A percentile compares a stretch with the other conserved stretches of the same genome.
Conservation (phyloP, 148 eudicot species). For the Fagopyrum tataricum region DNA sequence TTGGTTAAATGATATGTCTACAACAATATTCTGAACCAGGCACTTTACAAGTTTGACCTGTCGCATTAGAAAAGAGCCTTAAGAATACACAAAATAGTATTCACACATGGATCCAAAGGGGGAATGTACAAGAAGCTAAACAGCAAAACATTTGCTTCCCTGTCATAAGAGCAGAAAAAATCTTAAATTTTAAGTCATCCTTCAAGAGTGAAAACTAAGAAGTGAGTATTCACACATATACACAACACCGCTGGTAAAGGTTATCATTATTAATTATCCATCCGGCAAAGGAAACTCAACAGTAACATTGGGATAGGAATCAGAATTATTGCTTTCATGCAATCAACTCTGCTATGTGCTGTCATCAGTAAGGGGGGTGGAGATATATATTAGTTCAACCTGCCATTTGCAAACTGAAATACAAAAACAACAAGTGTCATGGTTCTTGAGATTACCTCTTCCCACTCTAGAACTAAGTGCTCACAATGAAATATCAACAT, state of each 20-base stretch:
- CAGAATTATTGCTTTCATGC: neutral
- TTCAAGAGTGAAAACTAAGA: neutral
- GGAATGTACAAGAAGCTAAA: neutral
- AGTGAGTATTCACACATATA: neutral
- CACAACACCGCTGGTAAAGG: neutral
- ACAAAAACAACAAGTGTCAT: neutral
- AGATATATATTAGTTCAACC: neutral
- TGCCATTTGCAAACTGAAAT: neutral
- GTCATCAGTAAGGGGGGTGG: neutral
- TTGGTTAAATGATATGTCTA: constrained; percentile 93
- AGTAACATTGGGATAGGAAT: neutral
- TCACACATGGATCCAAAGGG: neutral
- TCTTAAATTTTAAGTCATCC: neutral
- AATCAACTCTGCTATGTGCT: neutral
- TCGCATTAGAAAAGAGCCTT: constrained; percentile 23
- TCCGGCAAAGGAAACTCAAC: neutral
- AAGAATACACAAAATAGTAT: constrained; percentile 3
- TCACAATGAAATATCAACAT: neutral
- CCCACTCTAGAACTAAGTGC: neutral
- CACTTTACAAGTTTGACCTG: constrained; percentile 99
- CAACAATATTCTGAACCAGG: constrained; percentile 86
- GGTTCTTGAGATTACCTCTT: neutral
- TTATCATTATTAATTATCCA: neutral
- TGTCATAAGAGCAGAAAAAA: neutral
- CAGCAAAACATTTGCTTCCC: neutral